Percentiles rank a stretch among this genome's conserved stretches.
phyloP scores from a whole-genome alignment of 139 green algal genomes.

The Gonium pectorale region DNA sequence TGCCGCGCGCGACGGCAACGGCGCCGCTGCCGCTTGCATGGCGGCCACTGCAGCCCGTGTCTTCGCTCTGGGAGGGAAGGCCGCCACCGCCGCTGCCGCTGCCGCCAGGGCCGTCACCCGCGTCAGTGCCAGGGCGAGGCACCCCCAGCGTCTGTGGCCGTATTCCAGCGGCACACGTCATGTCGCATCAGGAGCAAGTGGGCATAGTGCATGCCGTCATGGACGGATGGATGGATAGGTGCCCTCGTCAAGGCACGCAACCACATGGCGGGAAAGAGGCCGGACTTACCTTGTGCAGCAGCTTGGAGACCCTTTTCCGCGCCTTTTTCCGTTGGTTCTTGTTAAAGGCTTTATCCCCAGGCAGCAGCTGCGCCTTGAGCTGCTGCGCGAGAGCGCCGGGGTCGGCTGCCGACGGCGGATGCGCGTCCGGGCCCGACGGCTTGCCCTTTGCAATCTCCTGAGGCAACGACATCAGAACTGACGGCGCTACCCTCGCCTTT shows the following conservation, averaged over 20 bases:
- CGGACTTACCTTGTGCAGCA: slow-evolving; percentile 46
- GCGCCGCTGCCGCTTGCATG: no score
- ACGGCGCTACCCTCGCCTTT: no score
- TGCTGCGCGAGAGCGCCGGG: slow-evolving; percentile 13
- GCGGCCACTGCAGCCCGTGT: slow-evolving; percentile 33
- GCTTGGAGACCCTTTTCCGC: slow-evolving; percentile 65
- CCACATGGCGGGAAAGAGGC: no score
- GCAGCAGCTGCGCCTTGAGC: slow-evolving; percentile 22
- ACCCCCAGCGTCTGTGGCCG: slow-evolving; percentile 16
- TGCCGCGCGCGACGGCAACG: neutral
- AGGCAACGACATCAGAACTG: no score
- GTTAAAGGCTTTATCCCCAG: neutral
- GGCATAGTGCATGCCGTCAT: no score
- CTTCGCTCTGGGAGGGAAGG: neutral
- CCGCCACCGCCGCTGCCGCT: neutral
- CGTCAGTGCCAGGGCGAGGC: no score
- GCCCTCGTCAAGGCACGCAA: no score
- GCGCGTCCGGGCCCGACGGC: no score
- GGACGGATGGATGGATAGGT: no score
- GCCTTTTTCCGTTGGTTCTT: slow-evolving; percentile 64
- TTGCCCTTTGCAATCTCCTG: no score
- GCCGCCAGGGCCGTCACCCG: neutral
- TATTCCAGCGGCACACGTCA: no score
- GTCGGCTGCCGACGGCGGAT: neutral
- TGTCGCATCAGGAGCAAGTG: neutral